Evolutionary conservation across 2,329 filamentous ascomycete genomes (phyloP), one percentile per base, ranked within the genome.

Genomic region (Paraconiothyrium sp.): DNA sequence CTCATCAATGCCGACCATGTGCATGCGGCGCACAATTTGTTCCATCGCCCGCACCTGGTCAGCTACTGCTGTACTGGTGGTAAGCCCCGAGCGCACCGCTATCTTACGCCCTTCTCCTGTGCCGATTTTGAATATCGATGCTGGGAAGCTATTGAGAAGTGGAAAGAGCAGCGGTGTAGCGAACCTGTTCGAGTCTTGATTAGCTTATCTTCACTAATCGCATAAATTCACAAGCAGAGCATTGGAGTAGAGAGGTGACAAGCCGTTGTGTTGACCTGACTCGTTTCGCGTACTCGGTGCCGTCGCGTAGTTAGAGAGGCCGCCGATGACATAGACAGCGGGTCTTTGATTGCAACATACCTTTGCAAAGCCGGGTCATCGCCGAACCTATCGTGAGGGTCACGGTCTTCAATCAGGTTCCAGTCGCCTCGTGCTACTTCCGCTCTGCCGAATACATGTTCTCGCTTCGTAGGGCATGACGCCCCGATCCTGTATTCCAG

Each of bases 61-160:
- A 13, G 89, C 88, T n/a, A 96, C 89, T 7, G 85, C 85, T 11
- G 91, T 89, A 57, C 93, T 92, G 0, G 92, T 93, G 2, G 90
- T 90, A 51, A 98, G 80, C 1, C 88, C 77, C 71, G 80, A 59
- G 78, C 80, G 65, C 64, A 84, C 68, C 66, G 83, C 82, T 61
- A 90, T 60, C 66, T 72, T 75, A 64, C 60, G 75, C 72, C 61
- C 74, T 71, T 60, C 84, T 6, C 67, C 70, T 27, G 67, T 67
- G 2, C 76, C 75, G 55, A 83, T 79, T 20, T 84, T 75, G 76
- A 94, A 93, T 57, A 97, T 90, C 34, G 82, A 81, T 0, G 59
- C 34, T 49, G 95, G 95, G 74, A 92, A 97, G 76, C 93, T 97
- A 73, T 95, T 89, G 37, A 97, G 84, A 32, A 94, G 74, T 1